Evolutionary conservation across 2,329 filamentous ascomycete genomes (phyloP).

Genomic region (Penicillium sp.): DNA sequence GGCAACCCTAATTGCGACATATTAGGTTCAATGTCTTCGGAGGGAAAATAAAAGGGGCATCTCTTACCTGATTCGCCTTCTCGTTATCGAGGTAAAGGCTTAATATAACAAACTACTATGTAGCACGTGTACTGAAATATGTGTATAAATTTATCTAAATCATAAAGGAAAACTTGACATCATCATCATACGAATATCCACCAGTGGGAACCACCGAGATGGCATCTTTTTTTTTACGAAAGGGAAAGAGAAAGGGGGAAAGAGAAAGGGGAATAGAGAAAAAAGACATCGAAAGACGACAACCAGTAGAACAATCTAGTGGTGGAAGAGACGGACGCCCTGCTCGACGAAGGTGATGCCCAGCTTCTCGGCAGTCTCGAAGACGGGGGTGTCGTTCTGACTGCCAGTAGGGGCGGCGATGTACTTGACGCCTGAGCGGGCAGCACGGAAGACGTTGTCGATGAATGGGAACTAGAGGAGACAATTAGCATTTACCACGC

Average conservation of each 20-base stretch:
- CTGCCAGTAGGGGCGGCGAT: slow-evolving; percentile 88
- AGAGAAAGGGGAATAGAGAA: slow-evolving; percentile 2
- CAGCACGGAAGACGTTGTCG: slow-evolving; percentile 93
- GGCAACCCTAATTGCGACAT: neutral
- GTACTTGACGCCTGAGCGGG: slow-evolving; percentile 88
- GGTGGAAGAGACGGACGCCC: slow-evolving; percentile 90
- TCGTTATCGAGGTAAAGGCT: neutral
- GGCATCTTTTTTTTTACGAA: slow-evolving; percentile 17
- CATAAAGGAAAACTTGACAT: slow-evolving; percentile 28
- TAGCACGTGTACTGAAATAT: neutral
- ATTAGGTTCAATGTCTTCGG: neutral
- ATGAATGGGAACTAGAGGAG: slow-evolving; percentile 84
- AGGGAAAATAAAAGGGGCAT: too few species aligned
- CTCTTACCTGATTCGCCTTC: neutral
- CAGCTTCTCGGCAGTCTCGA: slow-evolving; percentile 86
- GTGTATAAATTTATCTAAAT: slow-evolving; percentile 21
- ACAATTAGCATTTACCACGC: neutral
- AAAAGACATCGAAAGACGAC: slow-evolving; percentile 5
- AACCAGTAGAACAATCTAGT: slow-evolving; percentile 56
- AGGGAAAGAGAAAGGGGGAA: neutral
- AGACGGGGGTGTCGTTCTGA: slow-evolving; percentile 49
- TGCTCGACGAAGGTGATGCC: slow-evolving; percentile 96
- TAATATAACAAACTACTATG: neutral
- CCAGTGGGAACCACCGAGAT: slow-evolving; percentile 5
- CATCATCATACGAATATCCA: slow-evolving; percentile 26